Evolutionary conservation across 352 stramenopile species (phyloP).

Genomic region (Phytophthora tentaculata): DNA sequence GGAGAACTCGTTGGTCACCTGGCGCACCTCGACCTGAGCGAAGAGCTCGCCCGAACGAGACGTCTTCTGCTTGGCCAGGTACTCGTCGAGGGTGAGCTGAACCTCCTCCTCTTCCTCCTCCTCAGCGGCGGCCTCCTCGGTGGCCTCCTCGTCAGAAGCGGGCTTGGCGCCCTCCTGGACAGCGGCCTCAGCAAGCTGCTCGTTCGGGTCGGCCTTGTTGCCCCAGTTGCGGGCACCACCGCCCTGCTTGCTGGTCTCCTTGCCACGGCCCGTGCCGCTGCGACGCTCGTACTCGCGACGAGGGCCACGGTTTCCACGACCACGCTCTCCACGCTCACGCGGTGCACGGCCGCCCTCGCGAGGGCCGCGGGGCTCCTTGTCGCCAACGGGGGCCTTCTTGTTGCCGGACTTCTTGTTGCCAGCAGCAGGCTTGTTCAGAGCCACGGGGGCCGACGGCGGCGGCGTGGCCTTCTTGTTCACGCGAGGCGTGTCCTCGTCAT

Average conservation of each 20-base stretch:
- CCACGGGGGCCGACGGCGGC: slow-evolving; percentile 58
- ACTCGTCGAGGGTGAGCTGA: slow-evolving; percentile 84
- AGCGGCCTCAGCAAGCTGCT: slow-evolving; percentile 72
- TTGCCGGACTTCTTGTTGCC: slow-evolving; percentile 85
- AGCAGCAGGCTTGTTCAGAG: slow-evolving; percentile 84
- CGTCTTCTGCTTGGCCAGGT: slow-evolving; percentile 85
- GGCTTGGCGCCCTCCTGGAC: slow-evolving; percentile 64
- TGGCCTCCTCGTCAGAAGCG: slow-evolving; percentile 55
- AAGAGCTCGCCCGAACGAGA: slow-evolving; percentile 79
- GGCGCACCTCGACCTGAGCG: slow-evolving; percentile 78
- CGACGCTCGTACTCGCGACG: slow-evolving; percentile 93
- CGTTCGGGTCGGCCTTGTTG: slow-evolving; percentile 93
- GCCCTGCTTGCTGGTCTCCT: slow-evolving; percentile 95
- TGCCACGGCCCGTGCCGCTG: slow-evolving; percentile 95
- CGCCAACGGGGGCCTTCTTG: slow-evolving; percentile 55
- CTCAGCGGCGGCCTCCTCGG: slow-evolving; percentile 51
- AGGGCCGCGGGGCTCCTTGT: slow-evolving; percentile 59
- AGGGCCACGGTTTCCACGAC: slow-evolving; percentile 59
- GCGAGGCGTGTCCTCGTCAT: slow-evolving; percentile 76
- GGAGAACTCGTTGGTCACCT: slow-evolving; percentile 92
- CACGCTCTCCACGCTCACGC: slow-evolving; percentile 51
- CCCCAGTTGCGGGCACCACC: slow-evolving; percentile 97
- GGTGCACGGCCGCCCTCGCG: slow-evolving; percentile 54
- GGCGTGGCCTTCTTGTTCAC: slow-evolving; percentile 67
- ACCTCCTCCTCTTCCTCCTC: slow-evolving; percentile 88